Evolutionary conservation across 1,284 basidiomycete genomes (phyloP), one percentile per base, ranked within the genome.

Genomic region (Trametes hirsuta): DNA sequence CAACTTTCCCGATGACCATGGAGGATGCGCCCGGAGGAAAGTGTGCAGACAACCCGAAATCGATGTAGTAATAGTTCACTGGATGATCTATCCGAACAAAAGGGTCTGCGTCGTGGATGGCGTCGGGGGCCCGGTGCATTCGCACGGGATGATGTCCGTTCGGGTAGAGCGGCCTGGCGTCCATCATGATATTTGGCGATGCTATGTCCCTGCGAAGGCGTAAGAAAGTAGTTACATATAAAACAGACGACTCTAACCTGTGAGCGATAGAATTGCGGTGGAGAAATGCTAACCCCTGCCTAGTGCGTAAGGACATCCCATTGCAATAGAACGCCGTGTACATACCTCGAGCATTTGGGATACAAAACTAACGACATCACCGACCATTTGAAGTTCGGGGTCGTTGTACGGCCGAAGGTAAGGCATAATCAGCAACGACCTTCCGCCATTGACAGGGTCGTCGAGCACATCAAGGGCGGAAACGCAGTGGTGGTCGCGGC

Each of bases 31-130:
- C 65, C 0, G 46, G 51, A 0, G 49, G 14, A 34, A 66, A 69
- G 2, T 48, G 53, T 1, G 58, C 52, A 0, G 72, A 72, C 2
- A 74, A 63, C 1, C 69, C 71, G 45, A 73, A 74, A 57, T 74
- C 72, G 41, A 72, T 69, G 55, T 71, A 70, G 58, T 65, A 73
- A 56, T 74, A 75, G 15, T 59, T 62, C 10, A 72, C 67, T 0
- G 59, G 47, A 15, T 53, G 36, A 6, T 64, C 61, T 0, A 54
- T 52, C 4, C 69, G 65, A 3, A 61, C 34, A 0, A 63, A 58
- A 1, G 55, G 57, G 1, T 36, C n/a, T 3, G 59, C 21, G 2
- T 53, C 39, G 6, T 59, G 39, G 4, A 65, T 30, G 0, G 44
- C 59, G 50, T 71, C 69, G 1, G 35, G 47, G 0, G 55, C 52